Percentiles rank a stretch among this genome's conserved stretches.
Evolutionary conservation across 2,329 filamentous ascomycete genomes (phyloP).

Genomic region (Leptosphaerulina australis): DNA sequence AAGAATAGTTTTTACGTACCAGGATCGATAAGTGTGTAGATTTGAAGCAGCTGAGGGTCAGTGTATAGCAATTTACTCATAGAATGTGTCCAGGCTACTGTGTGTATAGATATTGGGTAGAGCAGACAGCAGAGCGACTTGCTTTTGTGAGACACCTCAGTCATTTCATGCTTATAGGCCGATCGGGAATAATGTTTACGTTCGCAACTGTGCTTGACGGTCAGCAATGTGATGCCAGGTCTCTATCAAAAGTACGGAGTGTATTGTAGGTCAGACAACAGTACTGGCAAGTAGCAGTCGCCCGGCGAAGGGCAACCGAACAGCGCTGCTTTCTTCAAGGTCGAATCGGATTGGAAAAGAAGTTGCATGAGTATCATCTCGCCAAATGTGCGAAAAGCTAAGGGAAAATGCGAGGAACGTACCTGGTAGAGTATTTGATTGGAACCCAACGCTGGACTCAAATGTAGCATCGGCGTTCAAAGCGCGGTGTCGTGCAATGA

Average conservation of each 20-base stretch:
- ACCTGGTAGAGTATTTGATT: conserved; percentile 17
- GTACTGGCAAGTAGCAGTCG: conserved; percentile 93
- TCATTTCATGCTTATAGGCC: not conserved
- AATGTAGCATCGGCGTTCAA: conserved; percentile 1
- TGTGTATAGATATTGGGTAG: no score
- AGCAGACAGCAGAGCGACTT: not conserved
- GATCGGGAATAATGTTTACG: not conserved
- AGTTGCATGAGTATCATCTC: conserved; percentile 80
- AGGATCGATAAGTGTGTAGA: not conserved
- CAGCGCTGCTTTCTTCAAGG: conserved; percentile 78
- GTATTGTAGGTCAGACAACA: conserved; percentile 69
- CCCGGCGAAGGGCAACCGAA: conserved; percentile 66
- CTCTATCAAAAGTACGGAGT: not conserved
- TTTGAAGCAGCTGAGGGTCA: not conserved
- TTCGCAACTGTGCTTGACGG: not conserved
- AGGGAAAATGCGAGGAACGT: conserved; percentile 18
- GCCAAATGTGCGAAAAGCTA: conserved; percentile 42
- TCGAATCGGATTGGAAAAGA: conserved; percentile 90
- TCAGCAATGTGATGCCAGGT: conserved; percentile 1
- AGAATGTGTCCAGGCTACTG: not conserved
- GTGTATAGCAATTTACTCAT: not conserved
- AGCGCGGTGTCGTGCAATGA: conserved; percentile 9
- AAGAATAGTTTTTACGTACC: conserved; percentile 20
- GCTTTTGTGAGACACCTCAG: not conserved
- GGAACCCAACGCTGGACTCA: conserved; percentile 6